Base-by-base conservation (phyloP, 257 asterid genomes). In the Paulownia fortunei region DNA sequence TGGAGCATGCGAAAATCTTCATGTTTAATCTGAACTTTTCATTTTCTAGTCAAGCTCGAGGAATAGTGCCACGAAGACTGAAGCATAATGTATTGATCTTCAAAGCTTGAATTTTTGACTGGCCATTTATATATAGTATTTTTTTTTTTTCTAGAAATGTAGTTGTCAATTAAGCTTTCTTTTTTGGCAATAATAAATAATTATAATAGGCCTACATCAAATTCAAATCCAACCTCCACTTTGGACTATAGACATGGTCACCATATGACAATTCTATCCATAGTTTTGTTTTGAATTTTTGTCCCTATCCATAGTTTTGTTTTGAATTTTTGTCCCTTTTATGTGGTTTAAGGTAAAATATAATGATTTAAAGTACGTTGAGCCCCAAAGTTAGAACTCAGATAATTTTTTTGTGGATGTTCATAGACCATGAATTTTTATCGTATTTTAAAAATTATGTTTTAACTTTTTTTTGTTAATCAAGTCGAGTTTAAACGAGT, bases 201-300 rank as follows among this genome's bases (percentile, higher is more conserved):
- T 1, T 30, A 30, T 1, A 18, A 19, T 66, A 5, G 10, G 5
- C 6, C 13, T 68, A n/a, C n/a, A n/a, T 37, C 15, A 68, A 68
- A 44, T 44, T 68, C 59, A 44, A 68, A 59, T 24, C 59, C 37
- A 65, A 68, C 62, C 27, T 46, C 73, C 41, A 12, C 23, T 67
- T 44, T 44, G 56, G 42, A 68, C 73, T 68, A 24, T 42, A 67
- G 16, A n/a, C 74, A 26, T 24, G 39, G 74, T 69, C 74, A 24
- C 4, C 74, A 15, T 47, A 26, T 46, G 59, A 69, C n/a, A 69
- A 47, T 47, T 69, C 49, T 10, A 27, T n/a, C 0, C 4, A 19
- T 15, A n/a, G n/a, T n/a, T n/a, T n/a, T n/a, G n/a, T n/a, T n/a
- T n/a, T n/a, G n/a, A n/a, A n/a, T n/a, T n/a, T n/a, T n/a, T n/a